phyloP scores from a whole-genome alignment of 2,329 filamentous ascomycete species.

The Myotisia sp. region DNA sequence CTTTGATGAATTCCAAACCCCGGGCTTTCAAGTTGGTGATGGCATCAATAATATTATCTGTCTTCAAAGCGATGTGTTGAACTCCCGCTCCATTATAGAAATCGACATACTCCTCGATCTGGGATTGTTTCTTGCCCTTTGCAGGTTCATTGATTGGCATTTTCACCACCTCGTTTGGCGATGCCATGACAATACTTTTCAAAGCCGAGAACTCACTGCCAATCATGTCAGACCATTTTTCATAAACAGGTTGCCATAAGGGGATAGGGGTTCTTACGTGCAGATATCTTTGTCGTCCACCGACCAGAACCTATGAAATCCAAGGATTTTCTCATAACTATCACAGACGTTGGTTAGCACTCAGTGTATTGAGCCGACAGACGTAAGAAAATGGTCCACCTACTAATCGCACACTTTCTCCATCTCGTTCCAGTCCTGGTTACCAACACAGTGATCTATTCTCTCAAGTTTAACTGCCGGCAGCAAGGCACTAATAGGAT shows the following conservation, averaged over 20 bases:
- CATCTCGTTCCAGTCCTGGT: slow-evolving; percentile 92
- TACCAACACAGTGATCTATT: slow-evolving; percentile 95
- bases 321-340: slow-evolving; percentile 74
- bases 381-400: slow-evolving; percentile 13
- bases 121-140: slow-evolving; percentile 72
- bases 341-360: background rate
- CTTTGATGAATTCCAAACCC: slow-evolving; percentile 83
- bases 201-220: slow-evolving; percentile 65
- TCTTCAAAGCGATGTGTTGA: slow-evolving; percentile 83
- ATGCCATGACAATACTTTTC: slow-evolving; percentile 80
- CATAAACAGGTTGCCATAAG: too few species aligned
- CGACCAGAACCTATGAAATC: slow-evolving; percentile 94
- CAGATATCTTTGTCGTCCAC: slow-evolving; percentile 88
- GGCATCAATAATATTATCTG: slow-evolving; percentile 59
- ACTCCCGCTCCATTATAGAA: slow-evolving; percentile 85
- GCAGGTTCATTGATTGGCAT: slow-evolving; percentile 99
- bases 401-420: slow-evolving; percentile 47
- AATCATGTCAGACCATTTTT: background rate
- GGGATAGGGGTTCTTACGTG: slow-evolving; percentile 34
- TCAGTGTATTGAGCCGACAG: too few species aligned
- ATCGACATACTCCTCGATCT: slow-evolving; percentile 86
- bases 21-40: slow-evolving; percentile 69
- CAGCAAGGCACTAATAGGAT: slow-evolving; percentile 36
- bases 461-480: slow-evolving; percentile 54
- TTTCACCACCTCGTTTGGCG: slow-evolving; percentile 72